Percentiles rank a stretch among this genome's conserved stretches.
These are phyloP conservation scores for Blumeria graminis DNA, from an alignment of 2,329 filamentous ascomycete genomes.

Conservation along the genomic window DNA sequence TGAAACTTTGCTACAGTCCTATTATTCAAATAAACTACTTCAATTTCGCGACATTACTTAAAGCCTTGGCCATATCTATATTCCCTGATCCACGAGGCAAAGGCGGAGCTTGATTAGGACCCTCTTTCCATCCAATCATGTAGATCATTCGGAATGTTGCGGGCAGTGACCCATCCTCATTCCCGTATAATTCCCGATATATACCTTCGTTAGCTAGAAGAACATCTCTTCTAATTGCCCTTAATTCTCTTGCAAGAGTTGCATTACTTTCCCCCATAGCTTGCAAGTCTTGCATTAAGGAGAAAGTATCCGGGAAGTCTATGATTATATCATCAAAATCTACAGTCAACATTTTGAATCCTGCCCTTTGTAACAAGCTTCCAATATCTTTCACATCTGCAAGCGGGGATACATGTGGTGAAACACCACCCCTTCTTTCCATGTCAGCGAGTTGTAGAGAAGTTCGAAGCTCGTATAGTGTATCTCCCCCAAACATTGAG, in stretches of 20 bases:
- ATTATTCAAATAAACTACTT: too few species aligned
- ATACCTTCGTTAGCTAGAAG: conserved; percentile 72
- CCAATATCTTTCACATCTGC: conserved; percentile 85
- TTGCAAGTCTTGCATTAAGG: conserved; percentile 81
- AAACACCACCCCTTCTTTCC: conserved; percentile 75
- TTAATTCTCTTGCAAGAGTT: conserved; percentile 61
- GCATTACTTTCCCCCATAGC: conserved; percentile 93
- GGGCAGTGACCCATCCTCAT: conserved; percentile 51
- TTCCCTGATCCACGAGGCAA: conserved; percentile 64
- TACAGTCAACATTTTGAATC: conserved; percentile 88
- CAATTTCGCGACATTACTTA: conserved; percentile 16
- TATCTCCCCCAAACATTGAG: conserved; percentile 91
- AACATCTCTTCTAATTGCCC: conserved; percentile 55
- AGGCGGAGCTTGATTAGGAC: conserved; percentile 53
- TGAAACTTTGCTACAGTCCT: too few species aligned
- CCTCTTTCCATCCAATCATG: conserved; percentile 97
- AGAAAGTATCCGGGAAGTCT: conserved; percentile 74
- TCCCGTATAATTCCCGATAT: conserved; percentile 68
- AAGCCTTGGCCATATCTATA: conserved; percentile 67
- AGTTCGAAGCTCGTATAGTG: conserved; percentile 76
- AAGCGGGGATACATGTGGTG: conserved; percentile 71
- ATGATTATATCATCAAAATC: conserved; percentile 95
- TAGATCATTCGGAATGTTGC: conserved; percentile 91
- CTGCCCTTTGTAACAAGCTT: conserved; percentile 60
- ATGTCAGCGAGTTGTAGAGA: conserved; percentile 81